A percentile compares a stretch with the other conserved stretches of the same genome.
phyloP scores from a whole-genome alignment of 371 early-diverging fungal genomes.

The Mucor piriformis region DNA sequence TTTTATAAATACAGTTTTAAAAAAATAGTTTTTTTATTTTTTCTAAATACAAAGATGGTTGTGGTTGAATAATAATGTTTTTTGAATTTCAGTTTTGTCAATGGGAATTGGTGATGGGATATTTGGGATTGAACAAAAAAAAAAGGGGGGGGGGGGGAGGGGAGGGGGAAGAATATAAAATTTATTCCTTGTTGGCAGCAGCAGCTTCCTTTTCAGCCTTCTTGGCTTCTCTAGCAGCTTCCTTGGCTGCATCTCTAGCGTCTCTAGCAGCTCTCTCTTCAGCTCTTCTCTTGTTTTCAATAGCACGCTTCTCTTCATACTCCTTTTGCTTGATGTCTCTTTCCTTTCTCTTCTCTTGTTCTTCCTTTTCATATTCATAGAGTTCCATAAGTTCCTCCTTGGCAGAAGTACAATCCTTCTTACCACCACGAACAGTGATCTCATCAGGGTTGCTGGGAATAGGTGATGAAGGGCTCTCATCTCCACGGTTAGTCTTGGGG shows the following conservation, averaged over 20 bases:
- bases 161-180: background rate
- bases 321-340: constrained; percentile 45
- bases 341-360: constrained; percentile 49
- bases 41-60: background rate
- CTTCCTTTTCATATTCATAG: constrained; percentile 76
- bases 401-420: constrained; percentile 73
- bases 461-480: constrained; percentile 34
- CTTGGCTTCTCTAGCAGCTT: constrained; percentile 24
- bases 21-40: no score
- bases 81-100: background rate
- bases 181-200: constrained; percentile 16
- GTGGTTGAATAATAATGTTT: constrained; percentile 1
- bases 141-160: background rate
- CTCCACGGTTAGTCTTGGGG: constrained; percentile 61
- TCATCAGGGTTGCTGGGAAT: constrained; percentile 55
- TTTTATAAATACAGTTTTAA: no score
- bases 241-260: constrained; percentile 26
- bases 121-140: background rate
- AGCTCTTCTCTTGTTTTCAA: constrained; percentile 62
- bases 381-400: constrained; percentile 78
- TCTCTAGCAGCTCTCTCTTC: constrained; percentile 56
- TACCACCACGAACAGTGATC: constrained; percentile 74
- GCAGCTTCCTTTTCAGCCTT: constrained; percentile 23
- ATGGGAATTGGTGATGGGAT: background rate
- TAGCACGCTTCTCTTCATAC: constrained; percentile 36